Evolutionary conservation across 768 basidiomycete species (phyloP), one percentile per base, ranked within the genome.

Genomic region (Lactifluus echinatus): DNA sequence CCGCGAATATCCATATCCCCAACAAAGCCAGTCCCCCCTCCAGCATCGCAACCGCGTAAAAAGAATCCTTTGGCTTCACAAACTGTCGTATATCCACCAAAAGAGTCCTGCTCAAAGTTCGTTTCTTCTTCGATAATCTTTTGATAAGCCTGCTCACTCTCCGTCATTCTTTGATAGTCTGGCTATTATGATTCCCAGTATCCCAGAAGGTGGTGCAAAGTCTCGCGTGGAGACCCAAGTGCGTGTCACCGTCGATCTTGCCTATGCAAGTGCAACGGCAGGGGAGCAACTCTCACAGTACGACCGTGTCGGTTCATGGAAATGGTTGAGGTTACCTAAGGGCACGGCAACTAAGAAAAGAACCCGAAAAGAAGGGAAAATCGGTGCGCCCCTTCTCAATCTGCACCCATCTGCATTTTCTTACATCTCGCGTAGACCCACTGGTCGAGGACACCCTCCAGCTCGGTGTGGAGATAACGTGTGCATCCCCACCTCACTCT

Each of bases 151-250:
- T 23, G 31, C 57, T 36, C 23, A 26, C 49, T 39, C 54, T 5
- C 17, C 10, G 37, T 59, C 36, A 29, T 4, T 33, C 21, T 36
- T 50, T 23, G 34, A 17, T 64, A 92, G 90, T 65, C 78, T 93
- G 55, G 79, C 88, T 24, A 87, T 95, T 56, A 76, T 90, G 68
- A 82, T 91, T 42, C 88, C 90, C 21, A 90, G 83, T 65, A 83
- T 95, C 53, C 91, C 93, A 5, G 80, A 82, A 64, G 73, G 75
- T 43, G 93, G 92, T 24, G 85, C 92, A 14, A 94, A 95, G 71
- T 92, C 89, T 46, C 82, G 93, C 33, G 93, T 95, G n/a, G 93
- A 95, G 70, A 95, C 93, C 2, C 93, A 95, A 75, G 84, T 95
- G 48, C 84, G 92, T 66, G 81, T 94, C 39, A 81, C 85, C 3